Evolutionary conservation across 345 rosid species (phyloP), one percentile per base, ranked within the genome.

Genomic region (Brassica nigra): DNA sequence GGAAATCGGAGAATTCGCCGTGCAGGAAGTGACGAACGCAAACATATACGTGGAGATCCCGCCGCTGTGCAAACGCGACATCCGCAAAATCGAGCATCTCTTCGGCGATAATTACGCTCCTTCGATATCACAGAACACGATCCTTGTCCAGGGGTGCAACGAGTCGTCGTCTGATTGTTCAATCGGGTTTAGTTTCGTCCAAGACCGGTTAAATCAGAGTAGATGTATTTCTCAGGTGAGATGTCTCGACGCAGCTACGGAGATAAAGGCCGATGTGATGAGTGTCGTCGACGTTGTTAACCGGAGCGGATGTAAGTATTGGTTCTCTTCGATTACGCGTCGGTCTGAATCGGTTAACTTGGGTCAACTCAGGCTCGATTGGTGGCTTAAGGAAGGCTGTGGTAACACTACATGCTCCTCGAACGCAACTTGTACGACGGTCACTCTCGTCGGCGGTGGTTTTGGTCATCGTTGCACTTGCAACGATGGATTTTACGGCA

Each of bases 11-110:
- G 69, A 65, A 4, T 65, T 65, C 49, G 0, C 29, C 0, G 49
- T 65, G 0, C 14, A 8, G 7, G 69, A 65, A 16, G 69, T 65
- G n/a, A 65, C 69, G 2, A 16, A 36, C 69, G 47, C 49, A 9
- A 34, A 9, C 69, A 36, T 65, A 10, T 65, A 34, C 69, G 49
- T 65, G 3, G 0, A 34, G 2, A 34, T 65, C 69, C 69, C 49
- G 69, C 49, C 69, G 69, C n/a, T 16, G 69, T 65, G 69, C 69
- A 36, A 36, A 9, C 69, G 69, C 69, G 49, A 65, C 8, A 65
- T 65, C 69, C 29, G 69, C 49, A 34, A 65, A 65, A 65, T 65
- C n/a, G n/a, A 36, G 28, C 69, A 65, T 3, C 49, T 65, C 69
- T 65, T 65, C 69, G n/a, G 27, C 1, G 49, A 16, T 1, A 33